A percentile compares a stretch with the other conserved stretches of the same genome.
Conservation (phyloP, 495 filamentous ascomycete species). For the Trichodelitschia bisporula region DNA sequence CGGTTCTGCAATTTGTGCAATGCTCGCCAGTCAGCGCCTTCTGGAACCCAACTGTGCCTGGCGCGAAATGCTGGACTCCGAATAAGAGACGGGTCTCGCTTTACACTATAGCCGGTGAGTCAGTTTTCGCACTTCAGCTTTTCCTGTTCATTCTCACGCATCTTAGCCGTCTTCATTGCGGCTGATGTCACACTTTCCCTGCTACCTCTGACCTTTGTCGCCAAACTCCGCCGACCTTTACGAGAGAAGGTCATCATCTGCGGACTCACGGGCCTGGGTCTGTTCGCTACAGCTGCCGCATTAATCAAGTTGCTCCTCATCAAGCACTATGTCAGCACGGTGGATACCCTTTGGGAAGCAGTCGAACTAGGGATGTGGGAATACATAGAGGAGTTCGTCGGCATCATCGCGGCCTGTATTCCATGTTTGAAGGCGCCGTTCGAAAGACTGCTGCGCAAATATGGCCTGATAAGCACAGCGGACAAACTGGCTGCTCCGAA, state of each 20-base stretch:
- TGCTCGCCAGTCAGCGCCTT: conserved; percentile 11
- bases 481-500: no score
- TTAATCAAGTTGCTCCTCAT: conserved; percentile 12
- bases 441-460: conserved; percentile 7
- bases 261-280: conserved; percentile 14
- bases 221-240: conserved; percentile 11
- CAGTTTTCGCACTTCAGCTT: neutral
- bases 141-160: neutral
- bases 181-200: conserved; percentile 14
- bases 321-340: conserved; percentile 8
- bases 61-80: conserved; percentile 8
- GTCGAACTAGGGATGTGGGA: conserved; percentile 11
- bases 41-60: conserved; percentile 10
- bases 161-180: conserved; percentile 8
- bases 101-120: conserved; percentile 5
- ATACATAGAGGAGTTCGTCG: conserved; percentile 11
- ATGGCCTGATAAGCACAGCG: no score
- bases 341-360: conserved; percentile 10
- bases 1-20: conserved; percentile 10
- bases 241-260: conserved; percentile 12
- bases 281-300: conserved; percentile 11
- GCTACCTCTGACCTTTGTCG: conserved; percentile 15
- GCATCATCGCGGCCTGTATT: conserved; percentile 13
- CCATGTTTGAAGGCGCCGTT: conserved; percentile 12
- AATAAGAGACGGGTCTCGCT: conserved; percentile 4